Evolutionary conservation across 345 rosid species (phyloP), one percentile per base, ranked within the genome.

Genomic region (Rhizophora mangle): DNA sequence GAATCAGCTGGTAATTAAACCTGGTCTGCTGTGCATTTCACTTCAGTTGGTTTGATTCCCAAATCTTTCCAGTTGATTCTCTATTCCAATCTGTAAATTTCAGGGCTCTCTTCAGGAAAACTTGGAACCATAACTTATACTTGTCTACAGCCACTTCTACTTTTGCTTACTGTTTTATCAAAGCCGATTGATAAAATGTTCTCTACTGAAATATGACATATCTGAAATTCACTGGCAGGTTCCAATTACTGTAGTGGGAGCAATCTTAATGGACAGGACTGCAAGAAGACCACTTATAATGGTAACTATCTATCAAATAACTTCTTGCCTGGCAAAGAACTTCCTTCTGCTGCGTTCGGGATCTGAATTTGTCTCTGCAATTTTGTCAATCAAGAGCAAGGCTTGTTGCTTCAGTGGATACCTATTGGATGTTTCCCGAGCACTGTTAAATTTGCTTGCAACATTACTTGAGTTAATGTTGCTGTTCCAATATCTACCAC

Each of bases 261-360:
- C 97, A 67, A 18, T 88, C 30, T 70, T 89, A 72, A 85, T 89
- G 71, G 98, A 94, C 78, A 89, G 70, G 68, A 77, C 85, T 52
- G 98, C 97, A 77, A 88, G 98, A 85, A 82, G 92, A 53, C 96
- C 96, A 63, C 88, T 94, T n/a, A 83, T 89, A 18, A 87, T 93
- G 98, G 98, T 92, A 82, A 63, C 18, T 51, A 16, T 31, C 46
- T 13, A 60, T 49, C 10, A 30, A 64, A 27, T n/a, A 56, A 39
- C 9, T 47, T 59, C 7, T 49, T 58, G 19, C 13, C 9, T 30
- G 21, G 8, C 8, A 6, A 51, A 39, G 24, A 9, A 24, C 24
- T 29, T 4, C 20, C 46, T 49, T 30, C 26, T 15, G 19, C 21
- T 31, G 47, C 47, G 4, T 43, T 64, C 63, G 47, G 21, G 26